Base-by-base conservation (phyloP, 371 early-diverging fungal genomes). In the Circinella minor region DNA sequence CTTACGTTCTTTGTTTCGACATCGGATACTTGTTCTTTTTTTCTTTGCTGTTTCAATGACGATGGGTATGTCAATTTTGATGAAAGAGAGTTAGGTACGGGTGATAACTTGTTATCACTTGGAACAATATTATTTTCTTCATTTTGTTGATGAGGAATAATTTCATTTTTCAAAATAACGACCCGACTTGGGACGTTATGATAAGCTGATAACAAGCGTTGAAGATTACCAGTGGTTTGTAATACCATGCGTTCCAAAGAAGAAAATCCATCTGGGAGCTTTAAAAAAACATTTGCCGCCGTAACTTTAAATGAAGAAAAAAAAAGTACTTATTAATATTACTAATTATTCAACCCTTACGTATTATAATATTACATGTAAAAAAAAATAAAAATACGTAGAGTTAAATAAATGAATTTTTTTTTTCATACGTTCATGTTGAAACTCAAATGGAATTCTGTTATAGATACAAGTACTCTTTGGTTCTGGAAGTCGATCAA, bases 131-230 rank as follows among this genome's bases (percentile, higher is more conserved):
- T n/a, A 10, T 55, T n/a, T 39, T 39, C n/a, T n/a, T n/a, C n/a
- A n/a, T n/a, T 4, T 9, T 66, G 20, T 13, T 57, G 47, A n/a
- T 60, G 61, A 5, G 69, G 66, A 4, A 80, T 60, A 0, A 57
- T 55, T 7, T 74, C 60, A n/a, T 84, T 84, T 43, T 76, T 76
- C 3, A 84, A 59, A 20, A 81, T 79, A 36, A 78, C 71, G 10
- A 81, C 79, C 18, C 75, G 79, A 47, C 81, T 81, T 4, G 84
- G 82, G 1, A 72, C 75, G 73, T 84, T 84, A 60, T 73, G 81
- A 18, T 81, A 84, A 1, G 84, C 81, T 7, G 84, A 81, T 27
- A 84, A 27, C 10, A 84, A 55, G 3, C 84, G 63, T 38, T 84
- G 84, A 3, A 84, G 65, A 17, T 84, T 84, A 15, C 84, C 84